These are phyloP conservation scores for Pichia sp. DNA, from an alignment of 1,139 yeast species.

Conservation along the genomic window DNA sequence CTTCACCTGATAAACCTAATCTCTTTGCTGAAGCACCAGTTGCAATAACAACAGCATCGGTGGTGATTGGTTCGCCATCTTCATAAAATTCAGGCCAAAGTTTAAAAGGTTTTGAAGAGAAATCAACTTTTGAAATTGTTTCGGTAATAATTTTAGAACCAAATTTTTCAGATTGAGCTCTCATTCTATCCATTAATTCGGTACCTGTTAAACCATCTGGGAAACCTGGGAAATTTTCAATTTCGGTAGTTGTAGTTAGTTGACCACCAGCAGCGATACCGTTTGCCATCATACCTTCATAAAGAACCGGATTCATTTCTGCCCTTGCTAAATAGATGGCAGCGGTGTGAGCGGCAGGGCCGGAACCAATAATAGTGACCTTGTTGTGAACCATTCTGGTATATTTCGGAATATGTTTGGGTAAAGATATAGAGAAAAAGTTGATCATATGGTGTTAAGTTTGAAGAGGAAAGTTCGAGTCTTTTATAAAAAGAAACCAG, in stretches of 20 bases:
- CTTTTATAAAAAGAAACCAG: background rate
- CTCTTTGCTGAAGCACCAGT: conserved; percentile 98
- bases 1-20: conserved; percentile 91
- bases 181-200: conserved; percentile 89
- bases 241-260: conserved; percentile 94
- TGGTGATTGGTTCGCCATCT: conserved; percentile 79
- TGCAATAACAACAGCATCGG: conserved; percentile 88
- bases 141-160: conserved; percentile 94
- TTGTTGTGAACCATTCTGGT: conserved; percentile 69
- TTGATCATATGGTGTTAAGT: background rate
- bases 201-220: conserved; percentile 90
- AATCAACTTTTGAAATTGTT: conserved; percentile 86
- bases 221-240: conserved; percentile 97
- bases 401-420: background rate
- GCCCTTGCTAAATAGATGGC: conserved; percentile 96
- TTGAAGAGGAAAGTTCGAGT: background rate
- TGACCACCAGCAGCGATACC: conserved; percentile 99
- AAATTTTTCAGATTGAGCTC: conserved; percentile 74
- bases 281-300: conserved; percentile 95
- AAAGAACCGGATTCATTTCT: conserved; percentile 85
- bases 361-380: conserved; percentile 93
- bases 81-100: conserved; percentile 95
- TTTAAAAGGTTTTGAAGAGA: conserved; percentile 83
- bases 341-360: conserved; percentile 99
- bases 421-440: background rate